phyloP scores from a whole-genome alignment of 352 stramenopile genomes.

The Phytophthora pisi region DNA sequence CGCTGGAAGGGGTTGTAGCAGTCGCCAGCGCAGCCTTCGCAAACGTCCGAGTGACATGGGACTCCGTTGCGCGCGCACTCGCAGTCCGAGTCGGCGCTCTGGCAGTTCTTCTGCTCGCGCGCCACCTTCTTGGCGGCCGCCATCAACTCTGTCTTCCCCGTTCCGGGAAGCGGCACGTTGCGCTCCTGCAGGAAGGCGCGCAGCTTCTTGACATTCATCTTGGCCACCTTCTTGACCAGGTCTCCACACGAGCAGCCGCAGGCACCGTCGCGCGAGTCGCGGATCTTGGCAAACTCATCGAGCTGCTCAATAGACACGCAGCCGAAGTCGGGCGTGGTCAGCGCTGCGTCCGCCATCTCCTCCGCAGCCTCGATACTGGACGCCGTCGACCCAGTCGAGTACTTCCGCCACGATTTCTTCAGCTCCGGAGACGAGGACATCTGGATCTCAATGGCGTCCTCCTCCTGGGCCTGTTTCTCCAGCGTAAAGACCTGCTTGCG shows the following conservation, averaged over 20 bases:
- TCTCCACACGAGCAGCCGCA: constrained; percentile 87
- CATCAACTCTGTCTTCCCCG: constrained; percentile 74
- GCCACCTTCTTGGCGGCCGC: constrained; percentile 69
- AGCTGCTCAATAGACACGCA: constrained; percentile 84
- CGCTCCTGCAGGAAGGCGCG: constrained; percentile 67
- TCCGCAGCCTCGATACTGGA: constrained; percentile 21
- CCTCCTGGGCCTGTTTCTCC: constrained; percentile 34
- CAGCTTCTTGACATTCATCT: constrained; percentile 88
- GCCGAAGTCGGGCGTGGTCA: constrained; percentile 67
- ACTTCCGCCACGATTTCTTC: constrained; percentile 38
- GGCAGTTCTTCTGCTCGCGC: constrained; percentile 74
- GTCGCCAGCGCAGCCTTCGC: constrained; percentile 69
- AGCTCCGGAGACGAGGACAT: constrained; percentile 31
- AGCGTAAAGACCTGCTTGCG: constrained; percentile 71
- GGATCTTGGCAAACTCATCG: constrained; percentile 84
- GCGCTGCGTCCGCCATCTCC: constrained; percentile 30
- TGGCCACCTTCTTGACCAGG: constrained; percentile 80
- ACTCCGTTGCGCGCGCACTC: constrained; percentile 81
- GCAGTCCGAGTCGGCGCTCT: constrained; percentile 59
- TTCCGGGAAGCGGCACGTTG: constrained; percentile 48
- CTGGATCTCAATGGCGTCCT: constrained; percentile 33
- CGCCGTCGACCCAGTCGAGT: constrained; percentile 35
- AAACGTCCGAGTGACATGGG: constrained; percentile 77
- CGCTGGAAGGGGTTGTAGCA: constrained; percentile 76
- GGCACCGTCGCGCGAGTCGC: constrained; percentile 72